Evolutionary conservation across 176 grass and related monocot species (phyloP), one percentile per base, ranked within the genome.

Genomic region (Tuctoria greenei): DNA sequence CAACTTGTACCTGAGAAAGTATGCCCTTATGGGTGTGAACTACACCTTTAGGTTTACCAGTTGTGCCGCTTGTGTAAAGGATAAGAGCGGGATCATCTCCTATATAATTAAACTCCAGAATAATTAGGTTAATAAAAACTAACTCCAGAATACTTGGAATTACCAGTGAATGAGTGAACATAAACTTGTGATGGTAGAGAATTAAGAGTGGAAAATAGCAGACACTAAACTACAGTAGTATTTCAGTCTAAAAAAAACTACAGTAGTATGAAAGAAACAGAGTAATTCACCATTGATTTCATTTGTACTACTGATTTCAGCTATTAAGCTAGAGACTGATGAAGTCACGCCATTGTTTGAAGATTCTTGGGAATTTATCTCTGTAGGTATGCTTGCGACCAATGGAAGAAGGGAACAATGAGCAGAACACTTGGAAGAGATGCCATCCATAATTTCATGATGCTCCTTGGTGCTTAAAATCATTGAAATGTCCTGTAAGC

Each of bases 11-110:
- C 89, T 98, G 91, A 84, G 88, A 84, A 84, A 90, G 64, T 54
- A 98, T 98, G 40, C 79, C 90, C 62, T 76, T 82, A 47, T 98
- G 89, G 67, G 91, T 92, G 74, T 98, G 95, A 79, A 92, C 89
- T 21, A 98, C 95, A 55, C 95, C 95, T 88, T 94, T 98, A 60
- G 95, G 95, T 87, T 94, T 94, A 76, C 95, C 95, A 61, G 95
- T 98, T 76, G 91, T 98, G 55, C 95, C 91, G 88, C 95, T 98
- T 13, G 95, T 98, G 72, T 98, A 98, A 82, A 98, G 91, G 76
- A 98, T 98, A 23, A 98, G 84, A 72, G 91, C 91, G 74, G 95
- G 86, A 67, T 93, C 88, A 86, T 98, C 88, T 66, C 89, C 95
- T 98, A 74, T 55, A 88, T 55, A 71, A 69, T 62, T 39, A 66